Evolutionary conservation across 2,329 filamentous ascomycete species (phyloP).

Genomic region (Penicillium sclerotiorum): DNA sequence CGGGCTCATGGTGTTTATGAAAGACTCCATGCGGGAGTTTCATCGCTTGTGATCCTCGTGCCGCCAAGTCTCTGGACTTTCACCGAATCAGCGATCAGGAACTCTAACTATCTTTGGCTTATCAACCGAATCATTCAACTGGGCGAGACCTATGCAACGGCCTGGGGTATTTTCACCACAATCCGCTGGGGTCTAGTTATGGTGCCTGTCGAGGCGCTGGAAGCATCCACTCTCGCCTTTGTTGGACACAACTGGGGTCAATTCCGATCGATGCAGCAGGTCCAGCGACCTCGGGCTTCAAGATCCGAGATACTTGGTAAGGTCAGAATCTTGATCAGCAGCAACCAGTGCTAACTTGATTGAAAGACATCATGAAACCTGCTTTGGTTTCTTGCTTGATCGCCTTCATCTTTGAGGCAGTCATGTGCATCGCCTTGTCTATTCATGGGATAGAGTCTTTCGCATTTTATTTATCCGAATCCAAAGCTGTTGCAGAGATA

Average conservation of each 20-base stretch:
- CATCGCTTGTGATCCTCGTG: constrained; percentile 56
- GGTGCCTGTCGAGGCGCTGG: constrained; percentile 69
- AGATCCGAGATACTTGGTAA: constrained; percentile 16
- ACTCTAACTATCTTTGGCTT: constrained; percentile 72
- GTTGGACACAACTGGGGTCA: constrained; percentile 68
- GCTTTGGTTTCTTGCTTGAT: constrained; percentile 57
- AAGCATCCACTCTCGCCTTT: constrained; percentile 67
- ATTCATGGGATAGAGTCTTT: constrained; percentile 62
- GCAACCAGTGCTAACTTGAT: not conserved
- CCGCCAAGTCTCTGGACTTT: constrained; percentile 64
- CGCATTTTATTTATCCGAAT: constrained; percentile 63
- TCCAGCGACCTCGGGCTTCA: not conserved
- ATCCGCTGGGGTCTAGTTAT: constrained; percentile 75
- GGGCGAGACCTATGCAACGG: constrained; percentile 67
- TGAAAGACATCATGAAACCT: constrained; percentile 51
- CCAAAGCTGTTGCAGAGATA: constrained; percentile 60
- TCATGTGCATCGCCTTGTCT: constrained; percentile 65
- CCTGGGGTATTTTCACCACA: constrained; percentile 74
- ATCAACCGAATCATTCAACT: constrained; percentile 66
- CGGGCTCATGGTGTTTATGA: not conserved
- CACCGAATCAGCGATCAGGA: constrained; percentile 66
- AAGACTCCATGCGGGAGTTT: constrained; percentile 25
- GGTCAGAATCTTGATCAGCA: not conserved
- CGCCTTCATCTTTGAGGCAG: constrained; percentile 53
- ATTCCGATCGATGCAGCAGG: constrained; percentile 25